Conservation (phyloP, 2,329 filamentous ascomycete genomes). For the Alternaria sp. region DNA sequence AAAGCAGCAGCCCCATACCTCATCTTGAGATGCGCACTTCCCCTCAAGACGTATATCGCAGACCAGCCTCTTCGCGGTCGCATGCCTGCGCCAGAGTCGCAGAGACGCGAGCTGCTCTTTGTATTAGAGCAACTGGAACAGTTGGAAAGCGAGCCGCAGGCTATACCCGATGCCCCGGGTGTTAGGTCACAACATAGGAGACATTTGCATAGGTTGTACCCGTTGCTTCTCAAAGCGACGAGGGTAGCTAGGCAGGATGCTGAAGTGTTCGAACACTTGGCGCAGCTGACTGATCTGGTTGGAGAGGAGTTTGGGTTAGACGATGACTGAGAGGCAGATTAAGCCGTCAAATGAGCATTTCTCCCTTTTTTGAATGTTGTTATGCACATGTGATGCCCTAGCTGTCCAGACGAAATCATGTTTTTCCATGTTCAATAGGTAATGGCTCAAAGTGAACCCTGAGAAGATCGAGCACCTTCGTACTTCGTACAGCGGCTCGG, state of each 20-base stretch:
- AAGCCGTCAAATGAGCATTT: background rate
- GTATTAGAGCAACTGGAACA: conserved; percentile 70
- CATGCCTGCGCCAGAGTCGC: conserved; percentile 85
- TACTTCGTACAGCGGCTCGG: background rate
- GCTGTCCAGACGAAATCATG: no score
- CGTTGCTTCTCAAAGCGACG: conserved; percentile 71
- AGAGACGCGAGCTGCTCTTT: conserved; percentile 78
- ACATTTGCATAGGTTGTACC: conserved; percentile 82
- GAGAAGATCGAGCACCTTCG: background rate
- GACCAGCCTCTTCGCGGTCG: conserved; percentile 87
- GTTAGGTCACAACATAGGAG: conserved; percentile 58
- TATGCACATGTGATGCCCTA: background rate
- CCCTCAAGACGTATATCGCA: conserved; percentile 83
- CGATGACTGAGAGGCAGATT: conserved; percentile 18
- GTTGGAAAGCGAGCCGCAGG: conserved; percentile 71
- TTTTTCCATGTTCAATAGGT: background rate
- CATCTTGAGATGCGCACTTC: conserved; percentile 79
- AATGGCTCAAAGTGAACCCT: background rate
- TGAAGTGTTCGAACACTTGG: conserved; percentile 58
- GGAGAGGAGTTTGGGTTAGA: conserved; percentile 46
- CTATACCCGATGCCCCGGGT: conserved; percentile 62
- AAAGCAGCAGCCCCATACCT: conserved; percentile 79
- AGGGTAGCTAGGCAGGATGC: conserved; percentile 68
- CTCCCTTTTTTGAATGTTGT: background rate
- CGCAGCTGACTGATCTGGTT: conserved; percentile 50